phyloP scores from a whole-genome alignment of 176 grass and related monocot genomes.

The Oryza meridionalis region DNA sequence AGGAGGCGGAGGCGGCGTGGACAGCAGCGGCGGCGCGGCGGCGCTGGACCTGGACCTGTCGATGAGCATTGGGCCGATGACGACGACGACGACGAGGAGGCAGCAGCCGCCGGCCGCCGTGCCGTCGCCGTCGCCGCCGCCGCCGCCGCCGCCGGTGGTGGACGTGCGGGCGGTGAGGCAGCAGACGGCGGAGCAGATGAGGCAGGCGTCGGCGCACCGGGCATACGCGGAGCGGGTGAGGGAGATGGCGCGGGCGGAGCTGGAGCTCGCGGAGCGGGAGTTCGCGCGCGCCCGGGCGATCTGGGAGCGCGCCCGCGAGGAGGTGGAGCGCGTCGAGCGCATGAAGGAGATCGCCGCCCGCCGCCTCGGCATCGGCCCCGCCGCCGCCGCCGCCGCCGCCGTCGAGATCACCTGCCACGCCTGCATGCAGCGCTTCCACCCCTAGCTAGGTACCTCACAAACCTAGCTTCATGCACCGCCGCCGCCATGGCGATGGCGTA shows the following conservation, averaged over 20 bases:
- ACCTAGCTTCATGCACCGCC: neutral
- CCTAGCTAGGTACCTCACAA: conserved; percentile 34
- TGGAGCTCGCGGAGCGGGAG: conserved; percentile 88
- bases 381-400: conserved; percentile 61
- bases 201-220: conserved; percentile 67
- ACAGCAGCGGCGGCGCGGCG: neutral
- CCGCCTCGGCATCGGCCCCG: conserved; percentile 48
- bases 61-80: conserved; percentile 61
- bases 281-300: conserved; percentile 79
- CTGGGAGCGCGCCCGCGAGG: conserved; percentile 83
- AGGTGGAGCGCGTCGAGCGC: conserved; percentile 91
- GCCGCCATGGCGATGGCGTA: neutral
- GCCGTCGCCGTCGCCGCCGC: neutral
- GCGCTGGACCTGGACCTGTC: conserved; percentile 80
- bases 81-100: neutral
- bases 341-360: conserved; percentile 85
- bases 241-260: conserved; percentile 74
- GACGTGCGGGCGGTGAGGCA: conserved; percentile 69
- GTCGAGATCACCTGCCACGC: conserved; percentile 96
- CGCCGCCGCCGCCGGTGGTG: neutral
- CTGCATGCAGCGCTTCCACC: conserved; percentile 88
- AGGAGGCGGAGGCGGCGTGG: neutral
- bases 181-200: conserved; percentile 85
- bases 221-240: conserved; percentile 85
- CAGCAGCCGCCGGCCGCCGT: conserved; percentile 8